Evolutionary conservation across 2,329 filamentous ascomycete species (phyloP).

Genomic region (Talaromyces pinophilus): DNA sequence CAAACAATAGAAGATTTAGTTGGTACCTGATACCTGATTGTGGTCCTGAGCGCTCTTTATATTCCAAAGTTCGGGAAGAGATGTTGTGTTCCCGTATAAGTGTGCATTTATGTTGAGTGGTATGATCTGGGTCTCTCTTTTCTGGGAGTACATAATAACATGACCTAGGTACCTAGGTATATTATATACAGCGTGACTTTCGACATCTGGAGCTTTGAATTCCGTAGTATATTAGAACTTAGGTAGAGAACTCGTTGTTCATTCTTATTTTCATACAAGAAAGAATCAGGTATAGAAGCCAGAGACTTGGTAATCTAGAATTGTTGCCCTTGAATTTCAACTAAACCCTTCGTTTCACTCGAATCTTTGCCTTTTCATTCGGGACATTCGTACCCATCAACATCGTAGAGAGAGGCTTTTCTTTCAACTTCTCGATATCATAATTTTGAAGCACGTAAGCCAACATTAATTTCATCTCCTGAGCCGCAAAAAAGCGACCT

Average conservation of each 20-base stretch:
- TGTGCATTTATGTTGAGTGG: not conserved
- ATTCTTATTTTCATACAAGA: not conserved
- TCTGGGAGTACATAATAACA: too few relatives aligned
- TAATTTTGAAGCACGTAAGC: conserved; percentile 35
- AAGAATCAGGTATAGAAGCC: not conserved
- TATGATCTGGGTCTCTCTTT: too few relatives aligned
- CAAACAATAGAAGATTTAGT: not conserved
- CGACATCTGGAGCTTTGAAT: not conserved
- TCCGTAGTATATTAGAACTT: not conserved
- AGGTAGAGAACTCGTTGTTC: too few relatives aligned
- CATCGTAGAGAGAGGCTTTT: conserved; percentile 4
- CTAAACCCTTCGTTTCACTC: not conserved
- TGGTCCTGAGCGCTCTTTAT: not conserved
- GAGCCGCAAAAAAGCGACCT: conserved; percentile 33
- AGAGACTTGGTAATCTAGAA: too few relatives aligned
- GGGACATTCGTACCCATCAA: conserved; percentile 7
- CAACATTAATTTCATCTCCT: conserved; percentile 31
- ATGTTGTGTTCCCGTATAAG: too few relatives aligned
- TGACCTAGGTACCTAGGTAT: too few relatives aligned
- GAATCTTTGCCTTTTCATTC: conserved; percentile 6
- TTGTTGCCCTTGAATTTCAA: not conserved
- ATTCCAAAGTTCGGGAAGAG: not conserved
- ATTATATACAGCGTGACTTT: too few relatives aligned
- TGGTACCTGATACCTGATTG: not conserved
- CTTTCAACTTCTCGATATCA: conserved; percentile 25